Evolutionary conservation across 192 early-diverging fungal genomes (phyloP).

Genomic region (Rhizophagus prolifer): DNA sequence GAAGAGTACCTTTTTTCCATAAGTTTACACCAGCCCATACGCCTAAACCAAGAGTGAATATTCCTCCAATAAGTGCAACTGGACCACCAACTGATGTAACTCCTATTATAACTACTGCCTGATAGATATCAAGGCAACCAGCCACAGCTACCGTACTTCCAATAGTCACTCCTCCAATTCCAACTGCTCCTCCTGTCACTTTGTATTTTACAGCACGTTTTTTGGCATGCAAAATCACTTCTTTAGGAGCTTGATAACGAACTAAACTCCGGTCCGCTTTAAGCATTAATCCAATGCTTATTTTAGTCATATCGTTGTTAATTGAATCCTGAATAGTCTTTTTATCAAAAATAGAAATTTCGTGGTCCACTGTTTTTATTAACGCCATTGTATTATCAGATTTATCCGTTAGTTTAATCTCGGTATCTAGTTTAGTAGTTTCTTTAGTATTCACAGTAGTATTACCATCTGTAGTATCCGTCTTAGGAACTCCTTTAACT

Average conservation of each 20-base stretch:
- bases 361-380: too few relatives aligned
- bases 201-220: not conserved
- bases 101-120: too few relatives aligned
- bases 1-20: not conserved
- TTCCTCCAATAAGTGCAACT: too few relatives aligned
- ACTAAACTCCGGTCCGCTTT: not conserved
- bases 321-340: too few relatives aligned
- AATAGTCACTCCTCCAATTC: not conserved
- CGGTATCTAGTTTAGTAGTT: not conserved
- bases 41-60: too few relatives aligned
- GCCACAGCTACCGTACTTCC: not conserved
- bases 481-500: not conserved
- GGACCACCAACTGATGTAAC: too few relatives aligned
- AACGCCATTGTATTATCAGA: too few relatives aligned
- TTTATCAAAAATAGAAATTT: too few relatives aligned
- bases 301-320: too few relatives aligned
- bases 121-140: not conserved
- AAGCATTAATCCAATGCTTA: not conserved
- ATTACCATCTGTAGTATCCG: too few relatives aligned
- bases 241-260: not conserved
- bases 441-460: too few relatives aligned
- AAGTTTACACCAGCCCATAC: too few relatives aligned
- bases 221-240: not conserved
- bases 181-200: not conserved
- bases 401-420: not conserved